Evolutionary conservation across 805 yeast species (phyloP), one percentile per base, ranked within the genome.

Genomic region (Wickerhamiella sergipiensis): DNA sequence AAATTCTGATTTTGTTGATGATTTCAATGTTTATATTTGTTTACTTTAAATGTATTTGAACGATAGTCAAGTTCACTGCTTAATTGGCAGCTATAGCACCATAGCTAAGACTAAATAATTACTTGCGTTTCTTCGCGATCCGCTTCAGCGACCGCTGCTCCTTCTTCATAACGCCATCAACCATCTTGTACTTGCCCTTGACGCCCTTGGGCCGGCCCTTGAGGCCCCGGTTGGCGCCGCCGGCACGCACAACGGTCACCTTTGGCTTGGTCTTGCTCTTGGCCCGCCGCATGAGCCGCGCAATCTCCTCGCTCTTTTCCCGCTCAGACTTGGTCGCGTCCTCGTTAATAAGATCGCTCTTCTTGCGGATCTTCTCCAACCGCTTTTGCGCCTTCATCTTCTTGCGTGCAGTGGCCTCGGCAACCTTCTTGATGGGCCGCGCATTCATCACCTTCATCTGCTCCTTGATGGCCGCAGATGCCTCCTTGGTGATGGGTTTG

Each of bases 141-240:
- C 97, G 81, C 64, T 78, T 81, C 63, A 90, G 73, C 13, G 97
- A 96, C 59, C 98, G 76, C 75, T 84, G 89, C 71, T 92, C 99
- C 67, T 92, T 92, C 85, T 92, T 92, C 83, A 87, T 74, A 19
- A 82, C 85, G 74, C 97, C 97, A 70, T 92, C 99, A 60, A 92
- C 97, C 98, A 92, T 92, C 82, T 86, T 92, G 73, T 92, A 92
- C 67, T 86, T 88, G 70, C 99, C 99, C 68, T 81, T 87, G 59
- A 92, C 80, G 67, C 98, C 99, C 71, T 79, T 83, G 43, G 99
- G 99, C 72, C 99, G 83, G 51, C 98, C 98, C 59, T 85, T 73
- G 49, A 89, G 70, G 53, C 95, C 95, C 66, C 73, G 84, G 68
- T 92, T 89, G 38, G 72, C 66, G 62, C 97, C 97, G 47, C 73